Percentiles rank a stretch among this genome's conserved stretches.
phyloP scores from a whole-genome alignment of 306 rosid species.

The Dryas octopetala region DNA sequence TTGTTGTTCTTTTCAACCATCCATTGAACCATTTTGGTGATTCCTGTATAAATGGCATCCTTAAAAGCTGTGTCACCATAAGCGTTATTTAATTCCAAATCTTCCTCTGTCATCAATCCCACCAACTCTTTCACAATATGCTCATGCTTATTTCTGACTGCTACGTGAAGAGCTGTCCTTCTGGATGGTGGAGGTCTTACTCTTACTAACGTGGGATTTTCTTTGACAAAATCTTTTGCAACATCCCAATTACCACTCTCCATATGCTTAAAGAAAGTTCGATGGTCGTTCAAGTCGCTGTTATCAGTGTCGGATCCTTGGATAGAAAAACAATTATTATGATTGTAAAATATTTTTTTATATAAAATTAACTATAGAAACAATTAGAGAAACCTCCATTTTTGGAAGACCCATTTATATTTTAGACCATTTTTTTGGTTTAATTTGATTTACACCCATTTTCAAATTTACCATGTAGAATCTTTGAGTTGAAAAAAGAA shows the following conservation, averaged over 20 bases:
- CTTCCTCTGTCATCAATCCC: background rate
- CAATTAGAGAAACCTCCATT: no score
- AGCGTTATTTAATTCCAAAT: background rate
- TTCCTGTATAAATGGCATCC: background rate
- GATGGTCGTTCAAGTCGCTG: background rate
- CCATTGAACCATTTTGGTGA: background rate
- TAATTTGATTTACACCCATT: no score
- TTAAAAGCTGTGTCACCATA: background rate
- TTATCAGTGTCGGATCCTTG: no score
- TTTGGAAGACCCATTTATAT: no score
- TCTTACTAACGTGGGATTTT: background rate
- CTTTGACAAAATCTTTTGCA: background rate
- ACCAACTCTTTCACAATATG: slow-evolving; percentile 12
- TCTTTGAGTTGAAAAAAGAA: no score
- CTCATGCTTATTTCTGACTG: background rate
- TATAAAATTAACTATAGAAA: no score
- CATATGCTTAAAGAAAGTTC: background rate
- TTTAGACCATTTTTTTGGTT: no score
- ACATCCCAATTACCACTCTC: background rate
- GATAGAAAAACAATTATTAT: no score
- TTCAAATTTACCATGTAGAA: no score
- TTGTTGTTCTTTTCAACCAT: background rate
- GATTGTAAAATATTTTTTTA: no score
- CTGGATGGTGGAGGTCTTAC: background rate
- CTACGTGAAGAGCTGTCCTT: slow-evolving; percentile 1